Evolutionary conservation across 2,329 filamentous ascomycete genomes (phyloP).

Genomic region (Bipolaris bicolor): DNA sequence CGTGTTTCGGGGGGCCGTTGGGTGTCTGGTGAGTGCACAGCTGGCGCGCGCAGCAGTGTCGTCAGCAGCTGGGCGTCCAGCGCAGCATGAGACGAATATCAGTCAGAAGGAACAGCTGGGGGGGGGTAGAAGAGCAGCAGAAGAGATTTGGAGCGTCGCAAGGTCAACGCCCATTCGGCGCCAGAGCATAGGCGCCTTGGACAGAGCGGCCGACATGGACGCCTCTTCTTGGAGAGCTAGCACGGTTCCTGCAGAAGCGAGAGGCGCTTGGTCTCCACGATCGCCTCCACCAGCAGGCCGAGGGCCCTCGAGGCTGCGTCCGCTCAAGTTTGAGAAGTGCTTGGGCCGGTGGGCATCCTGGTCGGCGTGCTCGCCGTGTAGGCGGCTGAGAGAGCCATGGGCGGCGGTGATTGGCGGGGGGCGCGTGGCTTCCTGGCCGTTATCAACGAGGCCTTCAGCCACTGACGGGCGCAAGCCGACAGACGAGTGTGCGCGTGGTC

Average conservation of each 20-base stretch:
- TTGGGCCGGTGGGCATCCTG: conserved; percentile 8
- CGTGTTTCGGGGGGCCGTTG: conserved; percentile 13
- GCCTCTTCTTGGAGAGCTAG: conserved; percentile 14
- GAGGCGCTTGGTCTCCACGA: conserved; percentile 22
- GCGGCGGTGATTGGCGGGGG: conserved; percentile 14
- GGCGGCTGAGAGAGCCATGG: conserved; percentile 6
- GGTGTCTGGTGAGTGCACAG: conserved; percentile 11
- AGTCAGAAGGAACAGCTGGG: conserved; percentile 15
- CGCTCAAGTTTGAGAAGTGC: conserved; percentile 16
- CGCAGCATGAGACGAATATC: conserved; percentile 21
- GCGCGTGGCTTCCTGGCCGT: conserved; percentile 15
- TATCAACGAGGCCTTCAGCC: conserved; percentile 14
- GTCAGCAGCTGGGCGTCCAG: conserved; percentile 18
- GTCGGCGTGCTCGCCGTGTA: conserved; percentile 5
- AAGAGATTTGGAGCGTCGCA: conserved; percentile 11
- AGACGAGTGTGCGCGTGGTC: conserved; percentile 10
- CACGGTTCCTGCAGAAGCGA: conserved; percentile 26
- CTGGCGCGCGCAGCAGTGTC: conserved; percentile 26
- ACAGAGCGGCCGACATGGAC: conserved; percentile 13
- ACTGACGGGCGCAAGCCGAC: conserved; percentile 5
- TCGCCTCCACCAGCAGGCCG: conserved; percentile 13
- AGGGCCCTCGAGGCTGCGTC: conserved; percentile 9
- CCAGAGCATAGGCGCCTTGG: conserved; percentile 23
- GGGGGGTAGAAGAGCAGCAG: conserved; percentile 4
- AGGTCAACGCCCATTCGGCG: conserved; percentile 19